Conservation (phyloP, 1,139 yeast genomes). For the Arxiozyma bovina region DNA sequence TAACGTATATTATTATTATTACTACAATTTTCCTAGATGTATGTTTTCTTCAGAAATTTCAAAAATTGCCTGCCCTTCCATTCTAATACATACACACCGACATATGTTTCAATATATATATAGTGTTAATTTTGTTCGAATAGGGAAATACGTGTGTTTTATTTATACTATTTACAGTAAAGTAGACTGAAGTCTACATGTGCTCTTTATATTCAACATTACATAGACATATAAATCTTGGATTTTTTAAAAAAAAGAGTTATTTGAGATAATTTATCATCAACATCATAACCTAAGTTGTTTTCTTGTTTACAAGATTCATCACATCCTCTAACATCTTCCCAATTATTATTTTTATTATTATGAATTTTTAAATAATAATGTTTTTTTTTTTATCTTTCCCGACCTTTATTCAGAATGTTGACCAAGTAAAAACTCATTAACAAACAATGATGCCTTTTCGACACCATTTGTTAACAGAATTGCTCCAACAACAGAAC, state of each 20-base stretch:
- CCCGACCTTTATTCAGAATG: not conserved
- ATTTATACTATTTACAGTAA: not conserved
- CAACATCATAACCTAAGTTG: not conserved
- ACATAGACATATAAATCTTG: not conserved
- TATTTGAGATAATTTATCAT: not conserved
- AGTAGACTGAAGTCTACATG: not conserved
- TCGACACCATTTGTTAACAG: slow-evolving; percentile 57
- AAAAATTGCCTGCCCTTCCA: no score
- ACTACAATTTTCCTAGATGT: no score
- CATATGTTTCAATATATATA: not conserved
- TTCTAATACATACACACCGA: no score
- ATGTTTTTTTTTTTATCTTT: not conserved
- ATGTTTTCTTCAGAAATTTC: no score
- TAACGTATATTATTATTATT: no score
- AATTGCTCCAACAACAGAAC: slow-evolving; percentile 77
- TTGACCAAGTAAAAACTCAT: not conserved
- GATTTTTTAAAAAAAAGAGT: not conserved
- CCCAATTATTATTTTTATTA: not conserved
- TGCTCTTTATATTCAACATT: not conserved
- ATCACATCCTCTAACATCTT: not conserved
- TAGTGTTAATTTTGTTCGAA: not conserved
- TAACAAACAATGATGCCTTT: slow-evolving; percentile 48
- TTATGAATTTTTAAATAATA: not conserved
- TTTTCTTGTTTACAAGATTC: not conserved
- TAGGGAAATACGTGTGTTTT: not conserved